phyloP scores from a whole-genome alignment of 768 basidiomycete genomes.

The Phlebiopsis flavidoalba region DNA sequence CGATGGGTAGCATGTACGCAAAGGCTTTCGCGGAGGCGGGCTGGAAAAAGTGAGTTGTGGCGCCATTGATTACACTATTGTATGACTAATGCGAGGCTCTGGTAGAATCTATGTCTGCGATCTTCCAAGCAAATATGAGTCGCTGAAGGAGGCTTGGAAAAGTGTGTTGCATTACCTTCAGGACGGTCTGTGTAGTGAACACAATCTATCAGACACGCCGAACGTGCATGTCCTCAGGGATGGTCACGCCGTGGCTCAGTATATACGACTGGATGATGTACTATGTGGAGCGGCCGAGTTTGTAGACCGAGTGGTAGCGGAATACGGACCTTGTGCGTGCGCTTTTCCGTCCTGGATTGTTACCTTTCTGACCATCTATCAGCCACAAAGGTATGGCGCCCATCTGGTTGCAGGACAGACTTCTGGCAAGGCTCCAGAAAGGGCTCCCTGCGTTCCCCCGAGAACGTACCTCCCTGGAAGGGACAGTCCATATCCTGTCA shows the following conservation, averaged over 20 bases:
- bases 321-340: conserved; percentile 87
- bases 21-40: conserved; percentile 70
- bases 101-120: conserved; percentile 89
- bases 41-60: conserved; percentile 67
- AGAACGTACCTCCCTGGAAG: conserved; percentile 73
- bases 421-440: conserved; percentile 94
- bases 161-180: conserved; percentile 32
- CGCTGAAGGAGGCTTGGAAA: conserved; percentile 53
- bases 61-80: not conserved
- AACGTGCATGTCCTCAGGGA: conserved; percentile 65
- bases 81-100: not conserved
- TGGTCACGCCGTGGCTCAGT: conserved; percentile 84
- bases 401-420: conserved; percentile 94
- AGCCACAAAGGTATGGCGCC: conserved; percentile 91
- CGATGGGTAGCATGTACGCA: conserved; percentile 96
- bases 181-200: not conserved
- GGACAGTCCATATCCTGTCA: conserved; percentile 89
- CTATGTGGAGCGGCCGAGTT: conserved; percentile 88
- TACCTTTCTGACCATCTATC: not conserved
- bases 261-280: conserved; percentile 93
- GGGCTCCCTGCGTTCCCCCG: conserved; percentile 84
- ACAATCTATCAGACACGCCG: conserved; percentile 37
- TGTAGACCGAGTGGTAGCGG: conserved; percentile 74
- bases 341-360: not conserved
- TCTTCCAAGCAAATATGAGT: conserved; percentile 64